Base-by-base conservation (phyloP, 1,139 yeast species). In the Pichia sp. region DNA sequence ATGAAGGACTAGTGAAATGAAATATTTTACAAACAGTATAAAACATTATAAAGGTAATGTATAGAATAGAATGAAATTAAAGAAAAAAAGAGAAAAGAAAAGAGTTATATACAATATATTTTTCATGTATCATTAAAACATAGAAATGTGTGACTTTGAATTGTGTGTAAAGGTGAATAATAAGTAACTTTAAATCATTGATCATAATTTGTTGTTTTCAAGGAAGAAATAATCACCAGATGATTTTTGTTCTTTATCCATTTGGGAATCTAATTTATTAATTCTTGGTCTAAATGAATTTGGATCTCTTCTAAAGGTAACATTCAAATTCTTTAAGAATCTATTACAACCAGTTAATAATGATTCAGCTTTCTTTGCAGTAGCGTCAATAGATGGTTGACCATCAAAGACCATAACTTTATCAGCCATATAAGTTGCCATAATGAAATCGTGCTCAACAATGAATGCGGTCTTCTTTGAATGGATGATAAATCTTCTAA, bases 361-460 rank as follows among this genome's bases (percentile, higher is more conserved):
- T 39, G 95, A 82, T 72, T 92, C 96, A 44, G 97, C 97, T 44
- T 85, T 67, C 65, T 81, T 85, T 39, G 97, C 97, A 59, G 71
- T 67, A 39, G 97, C 88, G 57, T 83, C 76, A 65, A 78, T 77
- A 23, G 97, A 88, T 48, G 99, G 97, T 56, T 73, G 65, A 70
- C 99, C 98, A 69, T 92, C 98, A 65, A 90, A 94, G 51, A 92
- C 97, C 77, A 92, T 92, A 59, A 92, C 98, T 67, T 95, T 82
- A 70, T 92, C 98, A 54, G 99, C 98, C 74, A 92, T 79, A 68
- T 92, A 92, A 26, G 98, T 92, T 56, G 98, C 97, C 98, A 92
- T 92, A 73, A 92, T 92, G 79, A 92, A 92, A 81, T 92, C 99
- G 82, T 92, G 99, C 83, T 92, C 99, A 53, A 92, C 99, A 62